A percentile compares a stretch with the other conserved stretches of the same genome.
phyloP scores from a whole-genome alignment of 192 early-diverging fungal species.

The Coemansia sp. region DNA sequence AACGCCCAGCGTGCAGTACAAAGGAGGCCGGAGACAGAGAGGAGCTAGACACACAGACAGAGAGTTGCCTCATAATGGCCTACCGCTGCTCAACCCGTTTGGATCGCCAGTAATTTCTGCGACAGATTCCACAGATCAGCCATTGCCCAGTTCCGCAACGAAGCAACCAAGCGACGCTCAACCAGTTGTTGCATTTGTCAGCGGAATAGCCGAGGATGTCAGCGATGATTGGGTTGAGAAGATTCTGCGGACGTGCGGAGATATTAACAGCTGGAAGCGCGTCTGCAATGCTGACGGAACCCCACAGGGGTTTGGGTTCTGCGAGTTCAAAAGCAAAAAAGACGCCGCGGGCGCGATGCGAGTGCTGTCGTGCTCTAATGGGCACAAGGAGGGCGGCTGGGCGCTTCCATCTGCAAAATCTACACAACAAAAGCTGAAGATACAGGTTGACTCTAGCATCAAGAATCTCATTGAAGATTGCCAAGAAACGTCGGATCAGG shows the following conservation, averaged over 20 bases:
- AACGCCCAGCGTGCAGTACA: background rate
- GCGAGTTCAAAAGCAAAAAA: slow-evolving; percentile 25
- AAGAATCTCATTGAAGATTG: background rate
- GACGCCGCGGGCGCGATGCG: slow-evolving; percentile 18
- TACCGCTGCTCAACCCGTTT: slow-evolving; percentile 32
- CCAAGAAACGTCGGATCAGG: background rate
- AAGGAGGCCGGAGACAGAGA: slow-evolving; percentile 1
- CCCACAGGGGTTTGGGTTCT: slow-evolving; percentile 46
- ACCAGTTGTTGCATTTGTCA: slow-evolving; percentile 23
- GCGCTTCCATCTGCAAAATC: slow-evolving; percentile 2
- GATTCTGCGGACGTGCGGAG: slow-evolving; percentile 27
- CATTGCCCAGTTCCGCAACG: background rate
- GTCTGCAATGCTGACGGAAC: slow-evolving; percentile 19
- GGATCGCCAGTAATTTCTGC: slow-evolving; percentile 7
- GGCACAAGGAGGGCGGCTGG: background rate
- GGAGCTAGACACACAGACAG: background rate
- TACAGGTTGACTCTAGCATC: slow-evolving; percentile 16
- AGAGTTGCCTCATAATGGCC: background rate
- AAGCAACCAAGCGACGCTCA: background rate
- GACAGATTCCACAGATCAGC: background rate
- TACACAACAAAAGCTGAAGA: background rate
- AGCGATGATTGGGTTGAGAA: slow-evolving; percentile 28
- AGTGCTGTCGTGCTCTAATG: slow-evolving; percentile 14
- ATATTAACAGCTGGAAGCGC: slow-evolving; percentile 29
- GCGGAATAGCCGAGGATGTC: slow-evolving; percentile 15